A percentile compares a stretch with the other conserved stretches of the same genome.
phyloP scores from a whole-genome alignment of 73 alveolate species.

The Paramecium caudatum region DNA sequence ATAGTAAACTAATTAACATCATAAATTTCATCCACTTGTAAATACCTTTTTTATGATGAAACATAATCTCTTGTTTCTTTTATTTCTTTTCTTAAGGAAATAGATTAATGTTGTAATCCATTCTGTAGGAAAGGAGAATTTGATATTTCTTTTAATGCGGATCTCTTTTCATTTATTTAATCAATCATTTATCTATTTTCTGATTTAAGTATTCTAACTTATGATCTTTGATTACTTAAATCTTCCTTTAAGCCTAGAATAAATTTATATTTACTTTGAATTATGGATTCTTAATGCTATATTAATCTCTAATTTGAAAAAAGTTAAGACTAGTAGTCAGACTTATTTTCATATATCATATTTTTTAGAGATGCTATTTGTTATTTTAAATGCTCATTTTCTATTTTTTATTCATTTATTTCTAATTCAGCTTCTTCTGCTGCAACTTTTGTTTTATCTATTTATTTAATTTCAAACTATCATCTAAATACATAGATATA shows the following conservation, averaged over 20 bases:
- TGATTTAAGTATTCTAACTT: neutral
- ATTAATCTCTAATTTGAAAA: neutral
- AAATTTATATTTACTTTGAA: neutral
- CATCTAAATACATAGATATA: neutral
- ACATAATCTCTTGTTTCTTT: neutral
- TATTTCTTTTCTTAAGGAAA: too few relatives aligned
- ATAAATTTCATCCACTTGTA: neutral
- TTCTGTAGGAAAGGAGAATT: conserved; percentile 14
- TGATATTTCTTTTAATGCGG: conserved; percentile 7
- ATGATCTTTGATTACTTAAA: conserved; percentile 1
- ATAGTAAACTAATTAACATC: conserved; percentile 30
- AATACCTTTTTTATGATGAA: conserved; percentile 36
- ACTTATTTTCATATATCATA: neutral
- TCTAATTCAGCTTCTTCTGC: neutral
- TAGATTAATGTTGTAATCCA: too few relatives aligned
- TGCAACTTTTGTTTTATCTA: neutral
- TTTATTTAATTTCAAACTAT: neutral
- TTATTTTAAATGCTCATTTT: conserved; percentile 4
- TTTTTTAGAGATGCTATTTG: neutral
- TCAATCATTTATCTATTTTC: conserved; percentile 7
- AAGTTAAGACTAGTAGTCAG: neutral
- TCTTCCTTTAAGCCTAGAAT: conserved; percentile 20
- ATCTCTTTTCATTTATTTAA: neutral
- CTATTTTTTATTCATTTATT: neutral
- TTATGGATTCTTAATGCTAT: conserved; percentile 8